Evolutionary conservation across 345 rosid species (phyloP).

Genomic region (Laguncularia racemosa): DNA sequence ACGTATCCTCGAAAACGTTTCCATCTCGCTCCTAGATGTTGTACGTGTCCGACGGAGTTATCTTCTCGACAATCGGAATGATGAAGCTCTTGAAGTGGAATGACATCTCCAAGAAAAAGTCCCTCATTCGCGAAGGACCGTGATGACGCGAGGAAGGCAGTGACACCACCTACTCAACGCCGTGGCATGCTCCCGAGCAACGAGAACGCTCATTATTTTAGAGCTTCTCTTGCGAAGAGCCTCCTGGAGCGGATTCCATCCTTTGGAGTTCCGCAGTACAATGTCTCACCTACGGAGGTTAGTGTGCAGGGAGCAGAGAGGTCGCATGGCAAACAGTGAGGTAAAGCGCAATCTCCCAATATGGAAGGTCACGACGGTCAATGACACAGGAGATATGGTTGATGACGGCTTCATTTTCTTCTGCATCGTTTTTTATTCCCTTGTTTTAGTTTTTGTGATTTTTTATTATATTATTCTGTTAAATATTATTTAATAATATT

Average conservation of each 20-base stretch:
- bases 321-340: conserved; percentile 66
- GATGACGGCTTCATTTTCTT: no score
- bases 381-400: conserved; percentile 66
- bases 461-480: no score
- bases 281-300: conserved; percentile 62
- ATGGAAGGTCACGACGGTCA: conserved; percentile 84
- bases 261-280: conserved; percentile 65
- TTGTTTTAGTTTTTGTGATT: no score
- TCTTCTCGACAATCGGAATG: conserved; percentile 75
- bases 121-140: conserved; percentile 77
- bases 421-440: no score
- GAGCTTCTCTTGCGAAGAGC: conserved; percentile 59
- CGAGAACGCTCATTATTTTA: conserved; percentile 39
- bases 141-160: conserved; percentile 63
- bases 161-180: conserved; percentile 92
- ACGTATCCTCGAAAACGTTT: conserved; percentile 74
- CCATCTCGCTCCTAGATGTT: conserved; percentile 96
- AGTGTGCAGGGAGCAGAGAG: conserved; percentile 36
- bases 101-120: conserved; percentile 90
- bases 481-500: no score
- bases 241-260: conserved; percentile 82
- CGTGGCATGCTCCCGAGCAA: conserved; percentile 48
- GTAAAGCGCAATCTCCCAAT: conserved; percentile 79
- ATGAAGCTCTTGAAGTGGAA: conserved; percentile 90
- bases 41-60: conserved; percentile 92